A percentile compares a stretch with the other conserved stretches of the same genome.
These are phyloP conservation scores for Sugiyamaella xylanicola DNA, from an alignment of 1,139 yeast species.

Conservation along the genomic window DNA sequence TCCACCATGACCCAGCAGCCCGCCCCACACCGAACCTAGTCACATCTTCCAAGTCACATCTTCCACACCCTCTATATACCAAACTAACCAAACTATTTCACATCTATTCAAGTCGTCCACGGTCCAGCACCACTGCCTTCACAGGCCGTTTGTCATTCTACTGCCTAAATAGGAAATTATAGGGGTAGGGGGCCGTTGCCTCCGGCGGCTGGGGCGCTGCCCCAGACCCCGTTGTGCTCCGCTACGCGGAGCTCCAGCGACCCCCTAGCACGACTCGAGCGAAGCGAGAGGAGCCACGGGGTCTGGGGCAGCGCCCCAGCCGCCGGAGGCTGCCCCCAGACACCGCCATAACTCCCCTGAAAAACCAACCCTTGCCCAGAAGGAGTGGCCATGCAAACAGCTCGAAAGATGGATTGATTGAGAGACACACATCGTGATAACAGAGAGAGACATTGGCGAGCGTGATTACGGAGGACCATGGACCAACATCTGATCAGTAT, in stretches of 20 bases:
- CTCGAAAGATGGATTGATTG: not conserved
- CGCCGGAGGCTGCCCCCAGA: not conserved
- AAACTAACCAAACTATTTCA: too few species aligned
- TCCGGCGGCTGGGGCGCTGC: not conserved
- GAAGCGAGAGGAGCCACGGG: not conserved
- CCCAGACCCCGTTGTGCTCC: too few species aligned
- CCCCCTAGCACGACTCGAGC: not conserved
- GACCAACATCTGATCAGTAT: conserved; percentile 89
- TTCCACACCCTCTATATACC: too few species aligned
- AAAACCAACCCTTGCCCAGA: not conserved
- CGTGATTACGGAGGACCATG: conserved; percentile 50
- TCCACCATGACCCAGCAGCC: conserved; percentile 2
- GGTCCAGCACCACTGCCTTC: too few species aligned
- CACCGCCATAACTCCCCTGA: too few species aligned
- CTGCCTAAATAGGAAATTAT: not conserved
- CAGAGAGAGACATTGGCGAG: not conserved
- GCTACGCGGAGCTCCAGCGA: too few species aligned
- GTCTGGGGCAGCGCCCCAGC: not conserved
- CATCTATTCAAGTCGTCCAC: too few species aligned
- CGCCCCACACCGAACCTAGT: too few species aligned
- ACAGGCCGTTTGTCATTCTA: not conserved
- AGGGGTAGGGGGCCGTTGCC: not conserved
- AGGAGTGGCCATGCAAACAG: too few species aligned
- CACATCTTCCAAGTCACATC: too few species aligned
- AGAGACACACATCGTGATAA: not conserved